These are phyloP conservation scores for Prunus davidiana DNA, from an alignment of 306 rosid species.

Conservation along the genomic window DNA sequence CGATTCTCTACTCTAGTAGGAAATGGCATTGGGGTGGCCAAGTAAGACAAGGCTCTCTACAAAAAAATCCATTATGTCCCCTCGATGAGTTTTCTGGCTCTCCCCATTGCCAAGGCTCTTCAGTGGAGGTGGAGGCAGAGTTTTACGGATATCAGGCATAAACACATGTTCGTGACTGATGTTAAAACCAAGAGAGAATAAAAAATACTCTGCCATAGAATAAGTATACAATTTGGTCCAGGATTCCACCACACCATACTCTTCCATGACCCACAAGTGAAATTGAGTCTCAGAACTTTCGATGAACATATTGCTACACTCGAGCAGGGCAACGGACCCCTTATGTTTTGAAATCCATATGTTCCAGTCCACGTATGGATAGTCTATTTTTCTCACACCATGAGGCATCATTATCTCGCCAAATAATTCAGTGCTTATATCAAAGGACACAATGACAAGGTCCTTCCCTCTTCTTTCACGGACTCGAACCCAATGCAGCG, in stretches of 20 bases:
- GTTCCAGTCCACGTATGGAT: no score
- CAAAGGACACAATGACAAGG: neutral
- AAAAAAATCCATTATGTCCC: neutral
- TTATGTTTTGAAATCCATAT: neutral
- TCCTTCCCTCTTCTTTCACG: neutral
- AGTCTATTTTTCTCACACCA: neutral
- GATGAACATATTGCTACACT: no score
- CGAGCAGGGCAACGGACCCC: neutral
- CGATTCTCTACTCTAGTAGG: neutral
- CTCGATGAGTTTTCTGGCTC: no score
- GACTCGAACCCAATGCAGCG: neutral
- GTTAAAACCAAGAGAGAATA: neutral
- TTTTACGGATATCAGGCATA: neutral
- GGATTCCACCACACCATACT: neutral
- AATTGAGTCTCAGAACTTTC: no score
- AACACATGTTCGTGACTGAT: neutral
- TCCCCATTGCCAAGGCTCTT: no score
- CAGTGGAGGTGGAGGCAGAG: no score
- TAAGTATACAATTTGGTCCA: neutral
- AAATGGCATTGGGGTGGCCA: neutral
- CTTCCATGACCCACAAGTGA: neutral
- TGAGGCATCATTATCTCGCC: neutral
- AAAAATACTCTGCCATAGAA: no score
- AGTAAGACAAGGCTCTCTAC: neutral
- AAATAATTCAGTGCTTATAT: neutral